Evolutionary conservation across 768 basidiomycete species (phyloP), one percentile per base, ranked within the genome.

Genomic region (Trametes villosa): DNA sequence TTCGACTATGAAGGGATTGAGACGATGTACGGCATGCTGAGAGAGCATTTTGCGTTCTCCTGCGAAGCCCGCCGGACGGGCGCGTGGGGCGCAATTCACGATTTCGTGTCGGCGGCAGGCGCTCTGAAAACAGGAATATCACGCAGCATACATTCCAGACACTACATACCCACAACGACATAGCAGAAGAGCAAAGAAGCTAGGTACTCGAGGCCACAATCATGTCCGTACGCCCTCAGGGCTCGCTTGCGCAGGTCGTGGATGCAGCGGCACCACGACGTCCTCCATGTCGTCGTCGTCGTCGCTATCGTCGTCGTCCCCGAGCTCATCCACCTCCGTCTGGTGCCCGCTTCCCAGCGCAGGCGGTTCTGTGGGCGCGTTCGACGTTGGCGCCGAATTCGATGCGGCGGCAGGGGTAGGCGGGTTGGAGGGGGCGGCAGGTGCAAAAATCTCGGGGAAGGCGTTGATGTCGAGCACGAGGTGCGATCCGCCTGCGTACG

Each of bases 251-350:
- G 27, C 26, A 27, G 46, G 46, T 7, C 13, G 44, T 22, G 34
- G 36, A 48, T 29, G 53, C 48, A 61, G 31, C 5, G 66, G 66
- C 46, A 67, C 66, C 31, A 64, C 67, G 27, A 69, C 72, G 63
- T 68, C 70, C 45, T 74, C 72, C 70, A 72, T 71, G 44, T 74
- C 71, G 17, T 71, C 72, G 53, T 52, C 63, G 29, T 44, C 58
- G 34, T 53, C 60, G 29, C 33, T 56, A n/a, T n/a, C n/a, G 49
- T 65, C 65, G 41, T 58, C 59, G 34, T 67, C 62, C 17, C 40
- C 60, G 17, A 50, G 56, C 52, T 26, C 47, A 29, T 63, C 56
- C 49, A 55, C 56, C 42, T 42, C 55, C 15, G 45, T 57, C 58
- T 64, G 60, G 27, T 51, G 59, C 7, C 50, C 58, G 52, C 57